phyloP scores from a whole-genome alignment of 2,329 filamentous ascomycete species.

The Paecilomyces dactylethromorphus region DNA sequence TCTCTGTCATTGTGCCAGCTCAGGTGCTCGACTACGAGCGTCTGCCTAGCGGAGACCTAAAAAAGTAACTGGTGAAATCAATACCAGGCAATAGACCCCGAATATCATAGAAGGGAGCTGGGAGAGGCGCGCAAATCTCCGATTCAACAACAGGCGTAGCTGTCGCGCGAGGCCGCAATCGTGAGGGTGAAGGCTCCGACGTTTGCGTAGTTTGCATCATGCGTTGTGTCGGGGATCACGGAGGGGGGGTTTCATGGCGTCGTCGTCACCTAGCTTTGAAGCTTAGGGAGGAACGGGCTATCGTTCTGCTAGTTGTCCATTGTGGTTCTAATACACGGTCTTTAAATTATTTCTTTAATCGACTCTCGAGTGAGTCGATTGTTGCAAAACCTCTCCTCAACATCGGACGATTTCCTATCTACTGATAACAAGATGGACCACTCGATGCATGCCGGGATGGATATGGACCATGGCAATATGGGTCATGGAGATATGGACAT shows the following conservation, averaged over 20 bases:
- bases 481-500: slow-evolving; percentile 55
- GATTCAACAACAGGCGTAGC: background rate
- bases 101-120: background rate
- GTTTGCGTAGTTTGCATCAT: slow-evolving; percentile 32
- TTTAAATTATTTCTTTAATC: background rate
- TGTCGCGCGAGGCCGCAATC: background rate
- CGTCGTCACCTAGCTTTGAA: background rate
- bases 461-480: slow-evolving; percentile 45
- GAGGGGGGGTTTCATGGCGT: background rate
- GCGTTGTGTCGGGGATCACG: slow-evolving; percentile 6
- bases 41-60: background rate
- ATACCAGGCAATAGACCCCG: background rate
- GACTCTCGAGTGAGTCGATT: background rate
- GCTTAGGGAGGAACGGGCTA: background rate
- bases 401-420: background rate
- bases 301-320: background rate
- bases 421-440: slow-evolving; percentile 25
- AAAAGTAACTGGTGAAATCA: background rate
- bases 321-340: background rate
- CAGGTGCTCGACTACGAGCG: background rate
- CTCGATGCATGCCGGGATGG: slow-evolving; percentile 25
- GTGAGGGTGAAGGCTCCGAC: background rate
- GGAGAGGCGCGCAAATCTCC: background rate
- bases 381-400: background rate
- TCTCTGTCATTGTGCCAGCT: slow-evolving; percentile 31